Evolutionary conservation across 176 grass and related monocot genomes (phyloP), one percentile per base, ranked within the genome.

Genomic region (Phragmites australis): DNA sequence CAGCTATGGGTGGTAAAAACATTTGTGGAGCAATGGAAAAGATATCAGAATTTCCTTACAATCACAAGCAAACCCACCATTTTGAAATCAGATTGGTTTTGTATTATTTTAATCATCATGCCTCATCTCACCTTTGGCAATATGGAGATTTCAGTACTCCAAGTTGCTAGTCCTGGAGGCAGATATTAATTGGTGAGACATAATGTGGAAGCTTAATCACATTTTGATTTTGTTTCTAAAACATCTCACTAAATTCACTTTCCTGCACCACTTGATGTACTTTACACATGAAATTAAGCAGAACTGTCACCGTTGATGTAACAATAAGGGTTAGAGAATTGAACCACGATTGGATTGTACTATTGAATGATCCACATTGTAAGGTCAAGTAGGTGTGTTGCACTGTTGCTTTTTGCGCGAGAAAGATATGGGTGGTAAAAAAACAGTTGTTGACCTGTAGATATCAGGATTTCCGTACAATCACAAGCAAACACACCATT

Each of bases 71-170:
- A 32, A 22, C 26, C 19, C 8, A 18, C 4, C 11, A 8, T 27
- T 3, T 22, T 61, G n/a, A 10, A 9, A 46, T 3, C 6, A 18
- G 1, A 4, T 21, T 76, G 17, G 4, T 6, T 67, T 37, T 46
- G 17, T 57, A 6, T 63, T 9, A 54, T 1, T 62, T 37, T 37
- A 37, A 14, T 70, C 15, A 0, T 49, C n/a, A 15, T 79, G 83
- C 83, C 83, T 85, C 55, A 21, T 77, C 74, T 31, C 83, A 79
- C 68, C 67, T 86, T 80, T 86, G 84, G 76, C 58, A 65, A 86
- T 10, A 29, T 74, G 67, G 76, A 74, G 48, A 26, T 37, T 65
- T 57, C 58, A 10, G 2, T 65, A 80, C 76, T 80, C 27, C 47
- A 80, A 80, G 39, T 74, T 74, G 76, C 68, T 80, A 74, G 84